Base-by-base conservation (phyloP, 306 rosid species). In the Gillenia trifoliata region DNA sequence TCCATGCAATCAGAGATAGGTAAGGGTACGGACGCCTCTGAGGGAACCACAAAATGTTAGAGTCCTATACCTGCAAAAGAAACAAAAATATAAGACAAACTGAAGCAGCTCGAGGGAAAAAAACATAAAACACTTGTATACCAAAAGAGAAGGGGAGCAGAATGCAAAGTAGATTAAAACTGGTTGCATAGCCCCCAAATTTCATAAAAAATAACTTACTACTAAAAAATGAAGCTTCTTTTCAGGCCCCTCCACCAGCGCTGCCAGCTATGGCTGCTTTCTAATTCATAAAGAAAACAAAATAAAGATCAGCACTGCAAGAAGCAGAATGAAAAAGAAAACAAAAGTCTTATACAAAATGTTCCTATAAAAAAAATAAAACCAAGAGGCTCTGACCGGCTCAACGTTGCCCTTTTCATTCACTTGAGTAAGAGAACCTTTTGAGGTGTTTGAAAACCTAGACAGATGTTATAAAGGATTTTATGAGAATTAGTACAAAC, bases 181-280 rank as follows among this genome's bases (percentile, higher is more conserved):
- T 62, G 38, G 40, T 17, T 6, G 4, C 25, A 31, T 62, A 62
- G 8, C 45, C 9, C 68, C 45, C 31, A 64, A 30, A 55, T 20
- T 66, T 40, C 28, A 50, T 33, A 23, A 76, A 71, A 80, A 65
- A 71, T 5, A 43, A 65, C 96, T 85, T 86, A 94, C 86, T 80
- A 78, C 28, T 77, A 40, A 68, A 49, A n/a, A 81, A 52, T 31
- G 80, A 70, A 34, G 69, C 75, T 61, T 78, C 56, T 43, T 60
- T 57, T 90, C 89, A 94, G 59, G 81, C 83, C n/a, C 79, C 93
- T 64, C 88, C 90, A 55, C 89, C 98, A 76, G 89, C 85, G 50
- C 85, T 81, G 57, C 97, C 90, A 6, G 89, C 84, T 65, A 88
- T 75, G 52, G 88, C 92, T 15, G 83, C 89, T 72, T 85, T 78